Conservation (phyloP, 2,329 filamentous ascomycete genomes). For the Fonsecaea pugnacius region DNA sequence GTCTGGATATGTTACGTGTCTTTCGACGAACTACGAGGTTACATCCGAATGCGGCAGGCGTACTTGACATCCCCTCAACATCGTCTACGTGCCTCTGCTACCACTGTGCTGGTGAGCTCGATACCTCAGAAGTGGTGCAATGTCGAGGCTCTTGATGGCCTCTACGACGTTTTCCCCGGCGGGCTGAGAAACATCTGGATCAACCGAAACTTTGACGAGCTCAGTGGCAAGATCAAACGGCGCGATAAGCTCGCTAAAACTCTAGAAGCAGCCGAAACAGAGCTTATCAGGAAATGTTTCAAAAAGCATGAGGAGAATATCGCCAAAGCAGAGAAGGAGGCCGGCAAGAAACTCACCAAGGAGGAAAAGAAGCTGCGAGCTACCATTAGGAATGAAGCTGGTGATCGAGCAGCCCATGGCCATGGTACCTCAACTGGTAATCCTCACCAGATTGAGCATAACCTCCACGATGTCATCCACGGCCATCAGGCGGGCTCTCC, state of each 20-base stretch:
- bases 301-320: slow-evolving; percentile 74
- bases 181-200: slow-evolving; percentile 96
- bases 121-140: slow-evolving; percentile 92
- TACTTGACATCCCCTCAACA: slow-evolving; percentile 95
- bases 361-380: slow-evolving; percentile 50
- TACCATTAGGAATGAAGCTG: slow-evolving; percentile 56
- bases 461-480: slow-evolving; percentile 52
- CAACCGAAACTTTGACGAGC: slow-evolving; percentile 81
- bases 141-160: slow-evolving; percentile 74
- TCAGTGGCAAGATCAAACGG: slow-evolving; percentile 80
- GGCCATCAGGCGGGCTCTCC: slow-evolving; percentile 26
- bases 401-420: slow-evolving; percentile 50
- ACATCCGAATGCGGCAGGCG: slow-evolving; percentile 90
- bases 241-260: slow-evolving; percentile 71
- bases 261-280: slow-evolving; percentile 82
- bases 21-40: slow-evolving; percentile 82
- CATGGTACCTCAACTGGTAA: slow-evolving; percentile 61
- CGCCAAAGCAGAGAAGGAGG: slow-evolving; percentile 67
- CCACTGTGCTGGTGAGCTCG: slow-evolving; percentile 87
- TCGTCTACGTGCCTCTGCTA: slow-evolving; percentile 88
- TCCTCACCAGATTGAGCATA: slow-evolving; percentile 60
- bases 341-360: slow-evolving; percentile 52
- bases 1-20: slow-evolving; percentile 85
- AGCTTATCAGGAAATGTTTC: slow-evolving; percentile 78
- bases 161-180: slow-evolving; percentile 96